Percentiles rank a stretch among this genome's conserved stretches.
These are phyloP conservation scores for Puya raimondii DNA, from an alignment of 176 grass and related monocot species.

Conservation along the genomic window DNA sequence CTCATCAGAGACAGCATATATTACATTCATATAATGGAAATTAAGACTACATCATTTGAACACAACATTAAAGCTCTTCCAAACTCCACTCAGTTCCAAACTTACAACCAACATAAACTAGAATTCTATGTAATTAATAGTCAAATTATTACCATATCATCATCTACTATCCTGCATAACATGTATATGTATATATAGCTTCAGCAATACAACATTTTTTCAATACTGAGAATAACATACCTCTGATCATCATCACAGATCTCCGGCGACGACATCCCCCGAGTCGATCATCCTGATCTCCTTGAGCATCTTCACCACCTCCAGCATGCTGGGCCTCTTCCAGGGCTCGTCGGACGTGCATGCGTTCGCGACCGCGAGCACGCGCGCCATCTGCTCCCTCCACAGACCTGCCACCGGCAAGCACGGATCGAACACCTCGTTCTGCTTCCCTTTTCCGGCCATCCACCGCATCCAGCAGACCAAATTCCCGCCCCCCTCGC, in stretches of 20 bases:
- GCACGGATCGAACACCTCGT: constrained; percentile 66
- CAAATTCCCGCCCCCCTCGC: constrained; percentile 80
- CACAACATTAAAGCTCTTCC: too few relatives aligned
- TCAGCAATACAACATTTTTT: too few relatives aligned
- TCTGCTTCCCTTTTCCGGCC: constrained; percentile 33
- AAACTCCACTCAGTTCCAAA: not conserved
- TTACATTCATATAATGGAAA: too few relatives aligned
- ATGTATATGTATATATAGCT: not conserved
- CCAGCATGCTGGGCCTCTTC: constrained; percentile 82
- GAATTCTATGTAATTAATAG: not conserved
- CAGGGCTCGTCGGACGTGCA: constrained; percentile 76
- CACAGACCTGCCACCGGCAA: constrained; percentile 34
- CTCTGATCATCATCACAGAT: constrained; percentile 1
- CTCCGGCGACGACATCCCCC: constrained; percentile 9
- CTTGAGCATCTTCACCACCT: constrained; percentile 73
- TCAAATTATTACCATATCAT: not conserved
- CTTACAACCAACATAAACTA: not conserved
- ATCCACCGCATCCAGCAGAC: constrained; percentile 93
- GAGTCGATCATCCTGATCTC: constrained; percentile 44
- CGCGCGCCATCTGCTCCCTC: constrained; percentile 55
- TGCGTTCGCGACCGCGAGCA: constrained; percentile 45
- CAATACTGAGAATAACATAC: too few relatives aligned
- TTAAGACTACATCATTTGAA: too few relatives aligned
- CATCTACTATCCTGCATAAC: constrained; percentile 2
- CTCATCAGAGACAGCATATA: too few relatives aligned